Evolutionary conservation across 148 eudicot species (phyloP).

Genomic region (Dianthus caryophyllus): DNA sequence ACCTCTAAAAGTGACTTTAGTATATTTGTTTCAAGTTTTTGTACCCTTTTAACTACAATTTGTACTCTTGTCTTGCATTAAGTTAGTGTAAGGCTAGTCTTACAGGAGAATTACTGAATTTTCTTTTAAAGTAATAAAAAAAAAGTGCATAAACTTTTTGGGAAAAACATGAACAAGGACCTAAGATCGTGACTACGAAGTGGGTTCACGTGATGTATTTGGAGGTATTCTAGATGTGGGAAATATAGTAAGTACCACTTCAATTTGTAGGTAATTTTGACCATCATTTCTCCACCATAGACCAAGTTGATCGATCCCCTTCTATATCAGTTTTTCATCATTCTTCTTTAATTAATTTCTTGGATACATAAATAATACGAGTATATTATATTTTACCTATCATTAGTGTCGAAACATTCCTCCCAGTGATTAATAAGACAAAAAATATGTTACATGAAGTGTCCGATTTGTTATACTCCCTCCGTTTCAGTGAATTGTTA

Average conservation of each 20-base stretch:
- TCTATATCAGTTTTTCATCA: constrained; percentile 14
- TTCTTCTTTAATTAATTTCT: background rate
- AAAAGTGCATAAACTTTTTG: background rate
- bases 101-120: too few species aligned
- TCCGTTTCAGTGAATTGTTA: too few species aligned
- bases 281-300: constrained; percentile 3
- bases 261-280: constrained; percentile 6
- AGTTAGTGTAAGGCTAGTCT: too few species aligned
- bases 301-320: constrained; percentile 8
- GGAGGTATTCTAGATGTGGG: constrained; percentile 2
- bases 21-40: too few species aligned
- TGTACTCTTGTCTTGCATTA: too few species aligned
- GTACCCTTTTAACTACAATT: too few species aligned
- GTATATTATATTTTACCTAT: background rate
- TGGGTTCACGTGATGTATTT: constrained; percentile 9
- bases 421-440: too few species aligned
- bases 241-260: constrained; percentile 11
- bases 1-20: too few species aligned
- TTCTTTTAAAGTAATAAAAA: too few species aligned
- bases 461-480: too few species aligned
- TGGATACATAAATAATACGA: background rate
- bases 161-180: background rate
- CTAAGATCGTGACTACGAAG: constrained; percentile 8
- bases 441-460: too few species aligned
- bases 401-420: too few species aligned